Base-by-base conservation (phyloP, 2,329 filamentous ascomycete genomes). In the Trichoderma sp. region DNA sequence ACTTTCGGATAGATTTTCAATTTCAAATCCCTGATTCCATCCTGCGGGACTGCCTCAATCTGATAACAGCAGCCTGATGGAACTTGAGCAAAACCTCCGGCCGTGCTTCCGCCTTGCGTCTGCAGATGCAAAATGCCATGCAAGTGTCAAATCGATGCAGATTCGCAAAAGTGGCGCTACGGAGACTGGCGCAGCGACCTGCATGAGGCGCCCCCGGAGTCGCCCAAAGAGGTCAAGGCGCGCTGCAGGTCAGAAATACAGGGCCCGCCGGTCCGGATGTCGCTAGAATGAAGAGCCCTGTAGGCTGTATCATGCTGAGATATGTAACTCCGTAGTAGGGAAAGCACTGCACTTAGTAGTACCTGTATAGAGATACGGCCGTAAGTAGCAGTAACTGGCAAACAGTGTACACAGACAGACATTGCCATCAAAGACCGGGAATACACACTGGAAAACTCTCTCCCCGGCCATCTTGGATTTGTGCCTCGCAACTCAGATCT, bases 161-260 rank as follows among this genome's bases (percentile, higher is more conserved):
- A 54, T 54, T 59, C 46, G 46, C 59, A 52, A 26, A 59, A 6
- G 7, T 14, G 34, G 39, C 32, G 46, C 60, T 28, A 37, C 34
- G 16, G 24, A n/a, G 60, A 6, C 52, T 37, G 52, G 63, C n/a
- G 63, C 63, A 66, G 58, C 51, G 63, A 58, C 51, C 66, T 68
- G 66, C 66, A 68, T 63, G 58, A 61, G 66, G 66, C 68, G 60
- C 34, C 39, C 43, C 51, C 68, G 68, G 68, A 69, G 60, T 69
- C 60, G 68, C 68, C 68, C 59, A 66, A 69, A 69, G 60, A 58
- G 61, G 68, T 34, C 51, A 63, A 58, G 65, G 18, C 56, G 11
- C 4, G 52, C 63, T 66, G 51, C 63, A 43, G 14, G 39, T n/a
- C 39, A 65, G 16, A 54, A 32, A 28, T 28, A 37, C 18, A 58